Evolutionary conservation across 1,139 yeast genomes (phyloP).

Genomic region (Hanseniaspora sp.): DNA sequence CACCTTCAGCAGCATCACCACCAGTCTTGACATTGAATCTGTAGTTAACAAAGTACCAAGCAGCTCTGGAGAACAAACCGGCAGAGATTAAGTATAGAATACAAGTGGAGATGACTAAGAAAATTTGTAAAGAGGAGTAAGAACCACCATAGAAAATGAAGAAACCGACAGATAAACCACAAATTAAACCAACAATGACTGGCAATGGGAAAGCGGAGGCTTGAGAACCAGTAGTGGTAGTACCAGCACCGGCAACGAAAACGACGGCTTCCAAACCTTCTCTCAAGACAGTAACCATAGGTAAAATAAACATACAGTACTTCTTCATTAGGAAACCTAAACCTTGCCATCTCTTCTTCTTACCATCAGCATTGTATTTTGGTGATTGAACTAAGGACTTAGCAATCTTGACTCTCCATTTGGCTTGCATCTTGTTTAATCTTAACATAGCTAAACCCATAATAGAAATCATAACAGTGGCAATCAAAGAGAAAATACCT

Average conservation of each 20-base stretch:
- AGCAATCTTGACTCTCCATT: conserved; percentile 70
- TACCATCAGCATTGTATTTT: conserved; percentile 25
- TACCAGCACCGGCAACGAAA: conserved; percentile 81
- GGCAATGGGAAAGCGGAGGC: conserved; percentile 76
- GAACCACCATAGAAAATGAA: conserved; percentile 67
- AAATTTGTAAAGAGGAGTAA: conserved; percentile 59
- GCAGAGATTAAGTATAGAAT: conserved; percentile 77
- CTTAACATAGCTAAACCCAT: conserved; percentile 85
- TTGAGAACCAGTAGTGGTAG: conserved; percentile 38
- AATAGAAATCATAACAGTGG: conserved; percentile 67
- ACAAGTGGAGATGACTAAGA: conserved; percentile 69
- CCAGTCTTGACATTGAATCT: conserved; percentile 55
- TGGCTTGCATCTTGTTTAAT: conserved; percentile 73
- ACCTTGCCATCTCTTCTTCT: conserved; percentile 24
- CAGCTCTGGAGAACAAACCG: conserved; percentile 79
- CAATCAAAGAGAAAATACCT: conserved; percentile 71
- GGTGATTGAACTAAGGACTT: conserved; percentile 38
- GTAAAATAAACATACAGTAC: conserved; percentile 68
- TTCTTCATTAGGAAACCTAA: conserved; percentile 37
- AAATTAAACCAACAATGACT: conserved; percentile 60
- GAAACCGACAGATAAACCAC: conserved; percentile 61
- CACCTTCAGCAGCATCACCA: conserved; percentile 80
- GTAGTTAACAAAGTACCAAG: conserved; percentile 72
- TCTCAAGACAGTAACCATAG: conserved; percentile 72
- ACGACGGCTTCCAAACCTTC: conserved; percentile 91